phyloP scores from a whole-genome alignment of 495 filamentous ascomycete genomes.

The Penicillium cinerascens region DNA sequence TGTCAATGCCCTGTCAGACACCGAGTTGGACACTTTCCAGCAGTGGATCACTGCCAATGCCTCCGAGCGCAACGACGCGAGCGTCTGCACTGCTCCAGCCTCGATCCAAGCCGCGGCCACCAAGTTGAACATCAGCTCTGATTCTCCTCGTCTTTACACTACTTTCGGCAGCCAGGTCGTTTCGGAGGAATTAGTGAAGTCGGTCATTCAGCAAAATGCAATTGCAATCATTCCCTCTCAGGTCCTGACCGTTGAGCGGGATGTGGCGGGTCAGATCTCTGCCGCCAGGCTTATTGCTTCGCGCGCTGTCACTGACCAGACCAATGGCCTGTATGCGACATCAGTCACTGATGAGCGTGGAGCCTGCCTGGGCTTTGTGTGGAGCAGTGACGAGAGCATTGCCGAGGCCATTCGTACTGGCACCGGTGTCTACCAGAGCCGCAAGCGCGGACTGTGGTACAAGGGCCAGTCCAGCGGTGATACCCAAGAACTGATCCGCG shows the following conservation, averaged over 20 bases:
- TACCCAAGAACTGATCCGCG: conserved; percentile 78
- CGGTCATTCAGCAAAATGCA: conserved; percentile 57
- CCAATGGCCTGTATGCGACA: conserved; percentile 83
- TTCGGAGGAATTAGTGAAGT: conserved; percentile 43
- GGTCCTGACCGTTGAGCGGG: conserved; percentile 61
- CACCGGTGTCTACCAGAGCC: conserved; percentile 90
- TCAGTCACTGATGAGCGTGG: conserved; percentile 89
- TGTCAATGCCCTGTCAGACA: conserved; percentile 39
- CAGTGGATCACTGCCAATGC: conserved; percentile 40
- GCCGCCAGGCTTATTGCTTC: conserved; percentile 67
- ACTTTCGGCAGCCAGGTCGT: conserved; percentile 30
- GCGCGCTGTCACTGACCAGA: conserved; percentile 69
- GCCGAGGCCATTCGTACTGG: conserved; percentile 81
- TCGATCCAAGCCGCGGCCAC: conserved; percentile 48
- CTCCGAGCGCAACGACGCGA: conserved; percentile 48
- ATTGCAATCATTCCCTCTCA: conserved; percentile 76
- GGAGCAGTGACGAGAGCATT: conserved; percentile 88
- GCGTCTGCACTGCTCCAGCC: conserved; percentile 48
- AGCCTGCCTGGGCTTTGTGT: conserved; percentile 80
- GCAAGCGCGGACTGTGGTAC: conserved; percentile 93
- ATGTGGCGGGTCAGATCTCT: conserved; percentile 54
- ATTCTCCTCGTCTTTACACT: conserved; percentile 38
- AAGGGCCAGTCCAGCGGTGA: conserved; percentile 95
- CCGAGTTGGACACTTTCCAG: conserved; percentile 34
- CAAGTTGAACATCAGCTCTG: conserved; percentile 36